These are phyloP conservation scores for Cutaneotrichosporon mucoides DNA, from an alignment of 1,284 basidiomycete genomes.

Conservation along the genomic window DNA sequence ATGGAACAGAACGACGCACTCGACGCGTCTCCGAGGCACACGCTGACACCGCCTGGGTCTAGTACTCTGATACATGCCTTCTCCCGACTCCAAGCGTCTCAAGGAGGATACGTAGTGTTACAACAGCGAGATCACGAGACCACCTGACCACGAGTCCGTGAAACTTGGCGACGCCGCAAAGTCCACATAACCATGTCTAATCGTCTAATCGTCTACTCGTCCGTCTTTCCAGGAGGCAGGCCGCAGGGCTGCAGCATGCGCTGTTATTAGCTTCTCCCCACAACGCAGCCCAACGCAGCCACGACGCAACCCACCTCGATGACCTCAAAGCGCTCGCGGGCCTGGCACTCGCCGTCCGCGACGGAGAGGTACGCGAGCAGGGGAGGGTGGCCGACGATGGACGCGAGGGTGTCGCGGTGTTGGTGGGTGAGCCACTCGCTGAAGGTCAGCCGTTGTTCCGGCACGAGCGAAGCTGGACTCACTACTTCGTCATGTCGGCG, in stretches of 20 bases:
- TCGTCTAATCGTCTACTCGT: conserved; percentile 54
- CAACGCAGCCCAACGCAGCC: no score
- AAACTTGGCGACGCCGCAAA: no score
- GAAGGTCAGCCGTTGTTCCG: neutral
- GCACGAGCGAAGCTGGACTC: conserved; percentile 40
- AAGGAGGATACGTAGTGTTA: no score
- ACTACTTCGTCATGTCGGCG: conserved; percentile 92
- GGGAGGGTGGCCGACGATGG: conserved; percentile 86
- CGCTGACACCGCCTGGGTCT: no score
- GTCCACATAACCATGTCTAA: no score
- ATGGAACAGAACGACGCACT: no score
- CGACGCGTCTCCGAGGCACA: no score
- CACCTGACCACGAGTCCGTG: no score
- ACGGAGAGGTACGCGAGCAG: conserved; percentile 82
- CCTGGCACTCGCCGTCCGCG: conserved; percentile 87
- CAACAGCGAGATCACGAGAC: no score
- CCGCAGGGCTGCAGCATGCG: conserved; percentile 98
- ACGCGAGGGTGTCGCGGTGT: conserved; percentile 87
- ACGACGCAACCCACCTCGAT: conserved; percentile 65
- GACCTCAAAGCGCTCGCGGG: conserved; percentile 89
- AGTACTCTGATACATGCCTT: no score
- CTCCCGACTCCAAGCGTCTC: no score
- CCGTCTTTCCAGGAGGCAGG: conserved; percentile 87
- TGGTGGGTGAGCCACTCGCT: conserved; percentile 99
- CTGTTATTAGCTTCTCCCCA: conserved; percentile 55